Evolutionary conservation across 2,329 filamentous ascomycete species (phyloP).

Genomic region (Cercospora canescens): DNA sequence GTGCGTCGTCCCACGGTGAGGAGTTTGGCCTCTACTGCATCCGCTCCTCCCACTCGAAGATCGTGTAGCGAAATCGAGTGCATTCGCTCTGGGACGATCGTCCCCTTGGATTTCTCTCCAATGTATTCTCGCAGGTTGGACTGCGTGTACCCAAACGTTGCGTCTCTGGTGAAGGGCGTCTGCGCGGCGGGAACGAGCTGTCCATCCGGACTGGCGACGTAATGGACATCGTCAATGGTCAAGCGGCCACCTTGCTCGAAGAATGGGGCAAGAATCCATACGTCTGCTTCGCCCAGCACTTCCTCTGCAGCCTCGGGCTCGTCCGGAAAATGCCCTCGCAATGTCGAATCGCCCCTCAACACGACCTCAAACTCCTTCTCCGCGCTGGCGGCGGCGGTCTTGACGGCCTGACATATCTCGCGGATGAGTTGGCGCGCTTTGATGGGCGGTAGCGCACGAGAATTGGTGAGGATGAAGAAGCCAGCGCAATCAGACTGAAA

Average conservation of each 20-base stretch:
- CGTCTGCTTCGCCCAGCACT: constrained; percentile 52
- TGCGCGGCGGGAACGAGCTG: constrained; percentile 51
- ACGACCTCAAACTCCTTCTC: constrained; percentile 54
- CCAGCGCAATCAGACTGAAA: constrained; percentile 42
- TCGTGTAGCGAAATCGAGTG: constrained; percentile 49
- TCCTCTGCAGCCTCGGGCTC: constrained; percentile 48
- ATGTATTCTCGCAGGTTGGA: constrained; percentile 57
- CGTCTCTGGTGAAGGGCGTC: constrained; percentile 59
- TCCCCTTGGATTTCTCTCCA: constrained; percentile 53
- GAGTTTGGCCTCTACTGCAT: constrained; percentile 45
- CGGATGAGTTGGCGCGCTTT: constrained; percentile 51
- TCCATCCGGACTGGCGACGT: constrained; percentile 56
- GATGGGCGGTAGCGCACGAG: constrained; percentile 54
- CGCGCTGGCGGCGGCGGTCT: constrained; percentile 44
- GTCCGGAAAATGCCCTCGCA: constrained; percentile 58
- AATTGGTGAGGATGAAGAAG: constrained; percentile 63
- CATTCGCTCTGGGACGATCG: constrained; percentile 42
- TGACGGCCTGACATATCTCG: constrained; percentile 54
- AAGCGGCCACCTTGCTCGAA: constrained; percentile 60
- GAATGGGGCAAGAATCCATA: constrained; percentile 58
- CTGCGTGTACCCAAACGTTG: constrained; percentile 57
- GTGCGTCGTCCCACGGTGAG: constrained; percentile 38
- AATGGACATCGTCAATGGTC: constrained; percentile 59
- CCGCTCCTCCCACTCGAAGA: constrained; percentile 49
- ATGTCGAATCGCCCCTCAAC: constrained; percentile 57